These are phyloP conservation scores for Arctostaphylos glauca DNA, from an alignment of 148 eudicot genomes.

Conservation along the genomic window DNA sequence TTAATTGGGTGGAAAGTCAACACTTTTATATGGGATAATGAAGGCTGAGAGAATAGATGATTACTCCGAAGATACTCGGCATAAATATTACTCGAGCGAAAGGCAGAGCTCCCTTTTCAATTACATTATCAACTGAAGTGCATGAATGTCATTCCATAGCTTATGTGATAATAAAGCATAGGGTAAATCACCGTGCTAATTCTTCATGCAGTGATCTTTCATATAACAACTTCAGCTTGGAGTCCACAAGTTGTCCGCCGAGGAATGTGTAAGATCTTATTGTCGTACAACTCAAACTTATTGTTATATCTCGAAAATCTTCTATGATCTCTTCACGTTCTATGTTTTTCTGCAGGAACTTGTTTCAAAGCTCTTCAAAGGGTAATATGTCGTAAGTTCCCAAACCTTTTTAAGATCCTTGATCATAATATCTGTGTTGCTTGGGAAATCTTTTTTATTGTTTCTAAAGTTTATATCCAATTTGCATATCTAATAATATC, in stretches of 20 bases:
- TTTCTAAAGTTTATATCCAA: neutral
- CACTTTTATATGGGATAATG: neutral
- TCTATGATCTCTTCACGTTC: neutral
- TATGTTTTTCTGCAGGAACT: conserved; percentile 20
- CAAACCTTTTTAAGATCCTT: neutral
- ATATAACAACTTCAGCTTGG: conserved; percentile 25
- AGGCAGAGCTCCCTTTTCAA: neutral
- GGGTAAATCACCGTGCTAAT: neutral
- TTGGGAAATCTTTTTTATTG: neutral
- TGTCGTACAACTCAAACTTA: neutral
- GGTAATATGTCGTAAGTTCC: conserved; percentile 19
- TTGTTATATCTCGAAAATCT: too few species aligned
- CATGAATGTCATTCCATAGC: neutral
- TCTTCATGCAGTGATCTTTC: conserved; percentile 30
- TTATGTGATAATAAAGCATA: neutral
- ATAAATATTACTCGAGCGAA: neutral
- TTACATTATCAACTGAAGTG: neutral
- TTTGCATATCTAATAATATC: too few species aligned
- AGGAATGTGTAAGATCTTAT: conserved; percentile 15
- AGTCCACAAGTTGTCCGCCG: conserved; percentile 11
- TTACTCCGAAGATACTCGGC: neutral
- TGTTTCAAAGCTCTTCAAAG: conserved; percentile 20
- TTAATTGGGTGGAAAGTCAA: neutral
- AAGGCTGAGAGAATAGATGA: neutral
- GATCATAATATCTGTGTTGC: neutral